phyloP scores from a whole-genome alignment of 179 eudicot genomes.

The Silene noctiflora region DNA sequence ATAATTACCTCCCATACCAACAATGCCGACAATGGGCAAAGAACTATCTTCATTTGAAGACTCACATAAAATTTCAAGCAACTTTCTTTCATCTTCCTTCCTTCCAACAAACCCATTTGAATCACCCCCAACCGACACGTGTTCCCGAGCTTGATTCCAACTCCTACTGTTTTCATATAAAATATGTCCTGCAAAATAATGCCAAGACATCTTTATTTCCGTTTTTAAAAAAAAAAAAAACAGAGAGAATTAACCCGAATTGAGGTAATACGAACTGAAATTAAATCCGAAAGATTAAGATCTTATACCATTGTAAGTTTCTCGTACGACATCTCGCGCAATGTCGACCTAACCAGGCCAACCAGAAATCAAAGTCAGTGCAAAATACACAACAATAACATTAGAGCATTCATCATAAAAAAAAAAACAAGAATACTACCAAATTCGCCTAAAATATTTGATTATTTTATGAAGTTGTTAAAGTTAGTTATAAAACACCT shows the following conservation, averaged over 20 bases:
- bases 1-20: conserved; percentile 25
- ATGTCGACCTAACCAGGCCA: neutral
- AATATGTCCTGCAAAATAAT: neutral
- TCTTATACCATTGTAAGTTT: neutral
- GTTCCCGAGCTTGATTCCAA: conserved; percentile 14
- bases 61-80: neutral
- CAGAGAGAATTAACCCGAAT: no score
- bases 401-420: no score
- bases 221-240: no score
- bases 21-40: conserved; percentile 20
- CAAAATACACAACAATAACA: no score
- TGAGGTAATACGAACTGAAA: neutral
- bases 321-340: neutral
- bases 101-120: conserved; percentile 2
- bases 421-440: no score
- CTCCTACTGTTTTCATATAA: neutral
- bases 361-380: neutral
- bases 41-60: neutral
- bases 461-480: no score
- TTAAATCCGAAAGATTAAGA: neutral
- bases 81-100: neutral
- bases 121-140: neutral
- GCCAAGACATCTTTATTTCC: neutral
- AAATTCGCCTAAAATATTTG: no score
- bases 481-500: no score